These are phyloP conservation scores for Malassezia equina DNA, from an alignment of 1,284 basidiomycete genomes.

Conservation along the genomic window DNA sequence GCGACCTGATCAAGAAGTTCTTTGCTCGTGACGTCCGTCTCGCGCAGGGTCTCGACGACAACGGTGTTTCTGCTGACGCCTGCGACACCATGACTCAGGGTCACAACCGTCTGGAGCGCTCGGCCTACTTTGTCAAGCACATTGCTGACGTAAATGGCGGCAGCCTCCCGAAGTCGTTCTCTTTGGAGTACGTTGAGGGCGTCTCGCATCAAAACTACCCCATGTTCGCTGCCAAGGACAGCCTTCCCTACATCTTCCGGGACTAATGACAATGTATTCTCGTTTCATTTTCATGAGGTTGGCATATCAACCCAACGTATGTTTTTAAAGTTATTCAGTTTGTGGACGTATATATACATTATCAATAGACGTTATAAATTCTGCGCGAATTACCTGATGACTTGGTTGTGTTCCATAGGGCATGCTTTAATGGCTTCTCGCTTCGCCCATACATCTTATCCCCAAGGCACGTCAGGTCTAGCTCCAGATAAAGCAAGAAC, in stretches of 20 bases:
- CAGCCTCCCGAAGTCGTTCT: constrained; percentile 32
- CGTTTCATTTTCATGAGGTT: too few species aligned
- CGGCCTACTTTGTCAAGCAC: constrained; percentile 26
- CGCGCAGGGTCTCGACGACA: constrained; percentile 31
- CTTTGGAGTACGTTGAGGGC: constrained; percentile 30
- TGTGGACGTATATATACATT: too few species aligned
- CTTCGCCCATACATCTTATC: too few species aligned
- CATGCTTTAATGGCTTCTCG: too few species aligned
- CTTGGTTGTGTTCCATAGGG: too few species aligned
- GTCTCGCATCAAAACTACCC: constrained; percentile 40
- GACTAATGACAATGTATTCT: too few species aligned
- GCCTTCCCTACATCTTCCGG: constrained; percentile 25
- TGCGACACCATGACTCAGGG: constrained; percentile 33
- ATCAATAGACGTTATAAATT: too few species aligned
- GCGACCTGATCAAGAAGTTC: constrained; percentile 20
- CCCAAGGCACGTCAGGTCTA: too few species aligned
- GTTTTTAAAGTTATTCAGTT: too few species aligned
- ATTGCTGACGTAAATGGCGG: constrained; percentile 13
- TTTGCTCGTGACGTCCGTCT: constrained; percentile 27
- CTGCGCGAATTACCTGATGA: too few species aligned
- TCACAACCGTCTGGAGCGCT: constrained; percentile 38
- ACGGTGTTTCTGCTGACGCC: constrained; percentile 27
- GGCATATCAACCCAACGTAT: too few species aligned
- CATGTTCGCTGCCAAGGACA: constrained; percentile 30
- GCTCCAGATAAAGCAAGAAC: too few species aligned